These are phyloP conservation scores for Ophiocordyceps camponoti-leonardi DNA, from an alignment of 2,329 filamentous ascomycete genomes.

Conservation along the genomic window DNA sequence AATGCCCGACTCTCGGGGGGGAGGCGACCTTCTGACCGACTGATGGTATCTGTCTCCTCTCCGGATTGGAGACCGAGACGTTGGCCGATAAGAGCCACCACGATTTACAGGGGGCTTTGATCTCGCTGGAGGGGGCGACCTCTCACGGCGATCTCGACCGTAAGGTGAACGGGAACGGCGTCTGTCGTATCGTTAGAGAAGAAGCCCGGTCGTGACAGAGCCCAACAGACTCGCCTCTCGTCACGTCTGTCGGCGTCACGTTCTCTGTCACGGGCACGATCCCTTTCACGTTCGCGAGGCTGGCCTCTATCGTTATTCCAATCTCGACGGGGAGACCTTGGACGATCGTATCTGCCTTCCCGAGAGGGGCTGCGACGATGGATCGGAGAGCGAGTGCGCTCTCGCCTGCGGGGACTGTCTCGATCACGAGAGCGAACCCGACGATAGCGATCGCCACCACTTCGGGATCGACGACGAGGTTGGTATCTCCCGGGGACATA, in stretches of 20 bases:
- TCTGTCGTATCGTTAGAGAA: slow-evolving; percentile 11
- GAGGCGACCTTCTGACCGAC: slow-evolving; percentile 28
- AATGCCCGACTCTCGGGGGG: slow-evolving; percentile 28
- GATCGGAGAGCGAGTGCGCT: slow-evolving; percentile 18
- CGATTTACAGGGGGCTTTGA: slow-evolving; percentile 12
- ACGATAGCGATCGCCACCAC: slow-evolving; percentile 22
- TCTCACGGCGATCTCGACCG: slow-evolving; percentile 25
- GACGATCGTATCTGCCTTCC: slow-evolving; percentile 19
- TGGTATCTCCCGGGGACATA: slow-evolving; percentile 27
- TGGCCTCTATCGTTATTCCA: slow-evolving; percentile 16
- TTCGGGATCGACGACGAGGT: slow-evolving; percentile 23
- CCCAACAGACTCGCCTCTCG: slow-evolving; percentile 15
- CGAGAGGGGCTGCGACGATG: slow-evolving; percentile 21
- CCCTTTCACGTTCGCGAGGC: slow-evolving; percentile 14
- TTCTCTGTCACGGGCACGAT: slow-evolving; percentile 13
- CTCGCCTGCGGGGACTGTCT: slow-evolving; percentile 18
- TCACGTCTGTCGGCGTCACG: slow-evolving; percentile 23
- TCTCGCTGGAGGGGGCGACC: slow-evolving; percentile 11
- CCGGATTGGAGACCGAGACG: slow-evolving; percentile 32
- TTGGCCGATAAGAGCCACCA: slow-evolving; percentile 31
- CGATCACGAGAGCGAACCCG: slow-evolving; percentile 23
- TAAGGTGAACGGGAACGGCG: slow-evolving; percentile 38
- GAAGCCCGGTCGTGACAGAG: neutral
- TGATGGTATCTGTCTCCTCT: slow-evolving; percentile 24
- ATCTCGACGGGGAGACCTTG: slow-evolving; percentile 19